These are phyloP conservation scores for Xylariaceae sp. DNA, from an alignment of 2,329 filamentous ascomycete species.

Conservation along the genomic window DNA sequence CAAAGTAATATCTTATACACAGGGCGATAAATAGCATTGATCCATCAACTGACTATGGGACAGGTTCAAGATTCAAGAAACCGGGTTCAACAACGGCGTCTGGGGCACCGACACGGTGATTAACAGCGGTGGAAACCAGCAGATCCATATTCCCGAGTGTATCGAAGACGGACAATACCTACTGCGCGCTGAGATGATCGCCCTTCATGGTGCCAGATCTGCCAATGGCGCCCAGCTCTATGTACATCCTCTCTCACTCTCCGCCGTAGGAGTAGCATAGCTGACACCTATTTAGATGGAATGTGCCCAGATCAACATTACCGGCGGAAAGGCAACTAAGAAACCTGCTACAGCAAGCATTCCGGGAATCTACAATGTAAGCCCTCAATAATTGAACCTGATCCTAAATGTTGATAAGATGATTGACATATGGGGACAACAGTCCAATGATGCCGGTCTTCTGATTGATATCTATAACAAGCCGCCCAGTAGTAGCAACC, in stretches of 20 bases:
- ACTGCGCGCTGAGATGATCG: constrained; percentile 65
- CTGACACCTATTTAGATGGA: constrained; percentile 40
- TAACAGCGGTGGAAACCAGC: constrained; percentile 54
- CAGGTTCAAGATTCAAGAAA: constrained; percentile 45
- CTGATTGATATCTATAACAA: constrained; percentile 47
- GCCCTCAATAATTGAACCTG: background rate
- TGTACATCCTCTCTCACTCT: constrained; percentile 30
- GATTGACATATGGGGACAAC: background rate
- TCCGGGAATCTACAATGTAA: constrained; percentile 47
- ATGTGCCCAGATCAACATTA: constrained; percentile 48
- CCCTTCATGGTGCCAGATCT: constrained; percentile 57
- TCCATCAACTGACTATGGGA: constrained; percentile 26
- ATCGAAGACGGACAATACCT: constrained; percentile 65
- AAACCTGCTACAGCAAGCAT: constrained; percentile 45
- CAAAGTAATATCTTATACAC: background rate
- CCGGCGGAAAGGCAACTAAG: constrained; percentile 41
- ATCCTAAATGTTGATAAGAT: background rate
- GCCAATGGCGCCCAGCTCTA: constrained; percentile 56
- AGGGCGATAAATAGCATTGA: constrained; percentile 38
- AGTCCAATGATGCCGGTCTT: constrained; percentile 46
- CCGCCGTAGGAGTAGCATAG: background rate
- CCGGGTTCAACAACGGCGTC: constrained; percentile 33
- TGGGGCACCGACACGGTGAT: constrained; percentile 50
- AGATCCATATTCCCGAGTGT: constrained; percentile 58
- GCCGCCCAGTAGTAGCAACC: constrained; percentile 28